Evolutionary conservation across 2,329 filamentous ascomycete genomes (phyloP).

Genomic region (Fusarium chaquense): DNA sequence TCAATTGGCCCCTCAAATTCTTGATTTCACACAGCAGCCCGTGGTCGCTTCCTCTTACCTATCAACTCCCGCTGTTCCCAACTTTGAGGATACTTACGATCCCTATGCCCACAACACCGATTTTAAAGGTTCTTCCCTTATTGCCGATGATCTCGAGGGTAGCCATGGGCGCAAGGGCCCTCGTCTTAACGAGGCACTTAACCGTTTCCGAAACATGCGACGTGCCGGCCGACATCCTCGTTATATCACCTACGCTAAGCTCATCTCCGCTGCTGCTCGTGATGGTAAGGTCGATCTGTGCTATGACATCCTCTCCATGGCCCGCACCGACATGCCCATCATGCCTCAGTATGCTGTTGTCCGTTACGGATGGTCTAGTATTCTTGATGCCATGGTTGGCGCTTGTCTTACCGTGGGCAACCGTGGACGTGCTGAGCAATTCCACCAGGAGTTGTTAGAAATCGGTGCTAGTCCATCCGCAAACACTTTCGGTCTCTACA

Average conservation of each 20-base stretch:
- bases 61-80: constrained; percentile 67
- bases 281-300: constrained; percentile 84
- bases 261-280: constrained; percentile 90
- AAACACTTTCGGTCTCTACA: constrained; percentile 98
- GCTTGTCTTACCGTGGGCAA: constrained; percentile 87
- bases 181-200: constrained; percentile 82
- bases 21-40: constrained; percentile 59
- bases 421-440: constrained; percentile 83
- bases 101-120: constrained; percentile 92
- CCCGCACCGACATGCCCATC: constrained; percentile 87
- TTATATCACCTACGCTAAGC: constrained; percentile 96
- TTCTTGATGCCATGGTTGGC: constrained; percentile 95
- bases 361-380: constrained; percentile 95
- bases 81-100: constrained; percentile 86
- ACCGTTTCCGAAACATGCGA: constrained; percentile 91
- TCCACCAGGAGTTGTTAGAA: constrained; percentile 89
- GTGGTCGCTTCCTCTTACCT: constrained; percentile 62
- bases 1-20: constrained; percentile 61
- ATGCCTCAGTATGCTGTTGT: constrained; percentile 87
- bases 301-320: constrained; percentile 89
- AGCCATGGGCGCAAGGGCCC: constrained; percentile 77
- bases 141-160: constrained; percentile 90
- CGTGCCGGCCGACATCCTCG: constrained; percentile 90
- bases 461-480: constrained; percentile 94
- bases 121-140: constrained; percentile 90